phyloP scores from a whole-genome alignment of 345 rosid species.

The Acer negundo region DNA sequence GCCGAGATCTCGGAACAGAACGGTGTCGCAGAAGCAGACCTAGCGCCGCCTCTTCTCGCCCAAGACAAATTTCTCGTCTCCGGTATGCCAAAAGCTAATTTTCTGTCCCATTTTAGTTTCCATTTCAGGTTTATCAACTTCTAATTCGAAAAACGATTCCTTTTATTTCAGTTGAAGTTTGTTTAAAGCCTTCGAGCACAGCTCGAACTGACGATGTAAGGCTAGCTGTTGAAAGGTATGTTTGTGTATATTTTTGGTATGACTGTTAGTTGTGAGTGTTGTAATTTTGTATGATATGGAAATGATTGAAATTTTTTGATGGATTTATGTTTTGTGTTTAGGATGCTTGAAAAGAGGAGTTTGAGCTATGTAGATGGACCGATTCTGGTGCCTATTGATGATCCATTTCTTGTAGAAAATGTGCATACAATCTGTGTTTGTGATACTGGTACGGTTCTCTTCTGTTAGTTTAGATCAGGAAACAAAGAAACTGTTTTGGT shows the following conservation, averaged over 20 bases:
- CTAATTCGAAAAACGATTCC: neutral
- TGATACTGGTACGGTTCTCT: constrained; percentile 60
- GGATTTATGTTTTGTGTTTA: constrained; percentile 25
- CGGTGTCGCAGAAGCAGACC: constrained; percentile 20
- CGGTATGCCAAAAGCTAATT: constrained; percentile 33
- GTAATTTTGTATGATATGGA: neutral
- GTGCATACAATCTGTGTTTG: constrained; percentile 74
- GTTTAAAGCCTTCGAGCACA: constrained; percentile 85
- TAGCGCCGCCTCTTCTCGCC: constrained; percentile 35
- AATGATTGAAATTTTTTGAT: neutral
- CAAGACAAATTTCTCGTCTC: constrained; percentile 67
- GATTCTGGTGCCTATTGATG: constrained; percentile 65
- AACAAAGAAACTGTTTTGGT: neutral
- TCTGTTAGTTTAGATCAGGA: neutral
- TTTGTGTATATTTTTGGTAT: neutral
- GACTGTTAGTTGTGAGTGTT: constrained; percentile 1
- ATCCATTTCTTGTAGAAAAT: constrained; percentile 67
- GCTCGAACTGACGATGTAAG: constrained; percentile 68
- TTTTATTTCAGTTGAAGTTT: constrained; percentile 73
- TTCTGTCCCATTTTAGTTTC: neutral
- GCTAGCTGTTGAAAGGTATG: constrained; percentile 70
- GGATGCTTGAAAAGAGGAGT: constrained; percentile 92
- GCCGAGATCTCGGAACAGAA: constrained; percentile 33
- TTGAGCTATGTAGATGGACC: constrained; percentile 91
- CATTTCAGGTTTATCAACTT: neutral